Evolutionary conservation across 768 basidiomycete species (phyloP).

Genomic region (Lactifluus rugatus): DNA sequence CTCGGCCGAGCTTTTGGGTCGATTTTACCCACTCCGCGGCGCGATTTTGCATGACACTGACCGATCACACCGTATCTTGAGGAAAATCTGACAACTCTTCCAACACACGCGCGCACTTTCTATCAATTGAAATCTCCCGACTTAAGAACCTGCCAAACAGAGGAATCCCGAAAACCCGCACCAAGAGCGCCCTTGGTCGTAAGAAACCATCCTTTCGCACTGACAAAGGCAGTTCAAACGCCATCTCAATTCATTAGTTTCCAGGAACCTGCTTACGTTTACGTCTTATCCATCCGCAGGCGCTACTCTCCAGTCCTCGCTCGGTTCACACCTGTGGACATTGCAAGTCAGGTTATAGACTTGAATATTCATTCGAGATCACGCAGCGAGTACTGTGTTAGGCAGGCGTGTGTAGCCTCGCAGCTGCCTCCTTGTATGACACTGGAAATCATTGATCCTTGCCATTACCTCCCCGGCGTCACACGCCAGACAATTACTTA

Average conservation of each 20-base stretch:
- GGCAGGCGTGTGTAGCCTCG: neutral
- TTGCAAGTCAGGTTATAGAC: neutral
- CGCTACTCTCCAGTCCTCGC: neutral
- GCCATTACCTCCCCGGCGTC: slow-evolving; percentile 4
- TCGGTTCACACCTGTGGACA: neutral
- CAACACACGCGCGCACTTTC: neutral
- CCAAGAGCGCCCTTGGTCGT: slow-evolving; percentile 11
- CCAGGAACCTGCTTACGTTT: slow-evolving; percentile 8
- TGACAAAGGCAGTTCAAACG: neutral
- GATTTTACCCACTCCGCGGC: slow-evolving; percentile 11
- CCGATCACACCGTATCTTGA: slow-evolving; percentile 17
- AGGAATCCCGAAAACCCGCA: slow-evolving; percentile 9
- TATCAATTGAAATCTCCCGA: slow-evolving; percentile 8
- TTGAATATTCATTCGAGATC: neutral
- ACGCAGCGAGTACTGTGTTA: neutral
- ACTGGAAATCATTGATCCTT: neutral
- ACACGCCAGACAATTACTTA: slow-evolving; percentile 3
- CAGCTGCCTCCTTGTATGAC: neutral
- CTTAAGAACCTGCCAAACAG: slow-evolving; percentile 13
- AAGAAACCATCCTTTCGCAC: neutral
- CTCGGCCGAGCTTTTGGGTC: slow-evolving; percentile 4
- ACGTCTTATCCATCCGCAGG: neutral
- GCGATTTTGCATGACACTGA: neutral
- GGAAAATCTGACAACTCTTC: slow-evolving; percentile 10
- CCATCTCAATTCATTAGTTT: neutral